Base-by-base conservation (phyloP, 2,329 filamentous ascomycete genomes). In the Beauveria pseudobassiana region DNA sequence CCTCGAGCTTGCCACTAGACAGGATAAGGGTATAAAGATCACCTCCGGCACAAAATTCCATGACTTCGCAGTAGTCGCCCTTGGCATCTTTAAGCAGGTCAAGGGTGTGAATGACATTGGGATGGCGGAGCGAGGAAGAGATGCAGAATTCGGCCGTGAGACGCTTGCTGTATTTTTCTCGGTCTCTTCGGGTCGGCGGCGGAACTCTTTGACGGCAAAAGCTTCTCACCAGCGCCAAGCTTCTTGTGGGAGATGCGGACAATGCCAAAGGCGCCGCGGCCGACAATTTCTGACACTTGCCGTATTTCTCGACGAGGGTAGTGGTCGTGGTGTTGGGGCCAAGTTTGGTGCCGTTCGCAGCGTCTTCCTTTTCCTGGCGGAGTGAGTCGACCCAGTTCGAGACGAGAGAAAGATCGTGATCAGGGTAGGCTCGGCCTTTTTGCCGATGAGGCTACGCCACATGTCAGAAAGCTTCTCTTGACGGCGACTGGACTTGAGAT, bases 81-180 rank as follows among this genome's bases (percentile, higher is more conserved):
- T 98, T 98, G 69, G 93, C 87, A 71, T 99, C 95, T 75, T 97
- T 91, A 46, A 99, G 83, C 12, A 99, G 83, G 72, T 99, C 95
- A 59, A 99, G 84, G 1, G 95, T 99, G 75, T 97, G 95, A 68
- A 99, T 99, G 69, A 99, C 91, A 72, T 99, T 99, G 16, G 95
- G 93, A 72, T 99, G 95, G 65, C 93, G 90, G 64, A 99, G 85
- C 10, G 93, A 96, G 0, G 93, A 98, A 1, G 95, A 98, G 68
- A 99, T 98, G 77, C 95, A 98, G 74, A 99, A 99, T 72, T 99
- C 95, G 55, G 93, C 93, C 1, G 95, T 98, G 59, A 99, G 82
- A 28, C 95, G 89, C 74, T 98, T 99, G 81, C 95, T 96, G 75
- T 98, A 99, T 73, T 96, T 96, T 96, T 96, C 68, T 93, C 88